Conservation (phyloP, 2,329 filamentous ascomycete species). For the Sclerotinia spermophila region DNA sequence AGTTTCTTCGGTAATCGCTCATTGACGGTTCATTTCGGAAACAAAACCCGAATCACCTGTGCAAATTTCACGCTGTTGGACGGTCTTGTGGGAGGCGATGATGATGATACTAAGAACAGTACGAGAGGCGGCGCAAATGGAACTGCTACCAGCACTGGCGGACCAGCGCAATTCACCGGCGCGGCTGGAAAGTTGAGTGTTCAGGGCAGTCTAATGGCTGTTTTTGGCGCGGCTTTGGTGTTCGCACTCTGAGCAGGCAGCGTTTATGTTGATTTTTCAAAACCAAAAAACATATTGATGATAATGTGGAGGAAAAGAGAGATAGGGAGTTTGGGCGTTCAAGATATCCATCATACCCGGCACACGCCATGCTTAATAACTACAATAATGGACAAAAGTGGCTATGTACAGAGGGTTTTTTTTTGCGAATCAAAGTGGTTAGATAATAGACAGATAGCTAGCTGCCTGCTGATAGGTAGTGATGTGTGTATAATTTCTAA, state of each 20-base stretch:
- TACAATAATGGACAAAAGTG: background rate
- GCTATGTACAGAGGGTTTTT: background rate
- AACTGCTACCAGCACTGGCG: conserved; percentile 5
- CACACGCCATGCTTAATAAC: background rate
- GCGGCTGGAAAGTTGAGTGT: background rate
- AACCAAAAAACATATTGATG: background rate
- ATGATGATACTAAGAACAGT: background rate
- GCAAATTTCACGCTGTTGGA: conserved; percentile 51
- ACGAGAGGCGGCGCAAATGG: background rate
- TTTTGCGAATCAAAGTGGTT: background rate
- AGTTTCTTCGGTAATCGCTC: conserved; percentile 64
- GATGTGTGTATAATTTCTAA: background rate
- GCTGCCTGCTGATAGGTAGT: background rate
- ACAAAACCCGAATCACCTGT: conserved; percentile 62
- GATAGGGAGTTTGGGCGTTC: background rate
- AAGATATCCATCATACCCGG: conserved; percentile 2
- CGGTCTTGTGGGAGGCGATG: background rate
- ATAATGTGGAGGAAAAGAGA: background rate
- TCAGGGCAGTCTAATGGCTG: background rate
- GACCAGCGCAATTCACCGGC: conserved; percentile 7
- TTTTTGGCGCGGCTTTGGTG: background rate
- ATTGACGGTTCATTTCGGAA: conserved; percentile 60
- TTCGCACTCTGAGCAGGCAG: background rate
- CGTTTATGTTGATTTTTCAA: background rate
- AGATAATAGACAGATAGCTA: background rate